Base-by-base conservation (phyloP, 208 protist species). In the Porcisia deanei region DNA sequence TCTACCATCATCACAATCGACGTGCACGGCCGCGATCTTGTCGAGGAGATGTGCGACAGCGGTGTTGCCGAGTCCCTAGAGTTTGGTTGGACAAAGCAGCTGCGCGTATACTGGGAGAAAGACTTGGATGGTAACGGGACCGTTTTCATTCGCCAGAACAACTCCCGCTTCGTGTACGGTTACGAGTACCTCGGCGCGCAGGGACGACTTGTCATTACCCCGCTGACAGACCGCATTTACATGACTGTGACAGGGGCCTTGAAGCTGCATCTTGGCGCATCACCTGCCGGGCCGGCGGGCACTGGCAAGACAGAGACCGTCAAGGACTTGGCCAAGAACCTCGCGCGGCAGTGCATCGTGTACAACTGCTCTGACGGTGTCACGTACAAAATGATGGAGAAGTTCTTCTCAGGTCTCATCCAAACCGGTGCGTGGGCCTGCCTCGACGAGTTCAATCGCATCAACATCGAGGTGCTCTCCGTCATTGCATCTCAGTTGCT, bases 361-460 rank as follows among this genome's bases (percentile, higher is more conserved):
- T 99, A 99, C 92, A 99, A 99, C 90, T 99, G 98, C 88, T 98
- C 92, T 49, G 98, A 99, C 79, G 97, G 98, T 76, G 94, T 99
- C 12, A 98, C 97, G 70, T 99, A 98, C 91, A 98, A 98, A 77
- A 99, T 98, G 96, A 99, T 99, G 98, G 97, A 98, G 77, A 98
- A 99, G 87, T 98, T 99, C 82, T 99, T 99, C 82, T 96, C 93
- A 4, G 98, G 98, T 60, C 91, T 99, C 49, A 97, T 98, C 61
- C 98, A 99, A 82, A 96, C 93, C 41, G 99, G 99, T 37, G 97
- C 98, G 60, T 99, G 98, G 98, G 94, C 96, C n/a, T 99, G 99
- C 83, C 96, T 99, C 68, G 98, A 99, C 86, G 98, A 99, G 90
- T 99, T 99, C 90, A 99, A 99, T 78, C 93, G 98, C 73, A 99